Base-by-base conservation (phyloP, 371 early-diverging fungal genomes). In the Rhizopus sp. region DNA sequence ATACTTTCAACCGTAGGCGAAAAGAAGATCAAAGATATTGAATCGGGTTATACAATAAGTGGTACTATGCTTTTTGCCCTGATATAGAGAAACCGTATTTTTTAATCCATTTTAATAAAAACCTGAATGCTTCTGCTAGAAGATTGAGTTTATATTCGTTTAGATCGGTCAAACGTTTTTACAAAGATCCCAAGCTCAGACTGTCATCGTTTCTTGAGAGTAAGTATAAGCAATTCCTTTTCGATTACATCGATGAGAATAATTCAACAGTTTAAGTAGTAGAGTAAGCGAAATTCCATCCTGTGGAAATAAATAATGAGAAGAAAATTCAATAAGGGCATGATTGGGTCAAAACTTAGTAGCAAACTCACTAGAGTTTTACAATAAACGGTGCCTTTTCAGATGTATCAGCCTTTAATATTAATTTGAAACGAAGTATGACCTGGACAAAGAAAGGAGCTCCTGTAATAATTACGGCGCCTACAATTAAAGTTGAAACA, bases 141-240 rank as follows among this genome's bases (percentile, higher is more conserved):
- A 23, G 0, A 29, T 55, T 55, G 15, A 35, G 23, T 42, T 30
- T 41, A 23, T 40, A 53, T 53, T 23, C 54, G 9, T 12, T 12
- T 31, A 16, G 54, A 30, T 53, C 33, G 42, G 54, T 53, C 17
- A 53, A 53, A 42, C 41, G 42, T 42, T 41, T 17, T 53, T 53
- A 53, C 12, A 42, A 53, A 31, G 54, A 53, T 29, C 54, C 42
- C 42, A 42, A 53, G 41, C n/a, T n/a, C n/a, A 53, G 42, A 12
- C 38, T 17, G 29, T 52, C 33, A 32, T 50, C 13, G 50, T 50
- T 52, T 39, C 7, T 50, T 50, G 35, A 9, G 7, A 17, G 33
- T 2, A 32, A 33, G 7, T 15, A 50, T 50, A 29, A 52, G 4
- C 37, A 37, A 34, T 35, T 10, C 35, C 9, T 50, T 50, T 35